phyloP scores from a whole-genome alignment of 2,329 filamentous ascomycete genomes.

The Verticillium klebahnii region DNA sequence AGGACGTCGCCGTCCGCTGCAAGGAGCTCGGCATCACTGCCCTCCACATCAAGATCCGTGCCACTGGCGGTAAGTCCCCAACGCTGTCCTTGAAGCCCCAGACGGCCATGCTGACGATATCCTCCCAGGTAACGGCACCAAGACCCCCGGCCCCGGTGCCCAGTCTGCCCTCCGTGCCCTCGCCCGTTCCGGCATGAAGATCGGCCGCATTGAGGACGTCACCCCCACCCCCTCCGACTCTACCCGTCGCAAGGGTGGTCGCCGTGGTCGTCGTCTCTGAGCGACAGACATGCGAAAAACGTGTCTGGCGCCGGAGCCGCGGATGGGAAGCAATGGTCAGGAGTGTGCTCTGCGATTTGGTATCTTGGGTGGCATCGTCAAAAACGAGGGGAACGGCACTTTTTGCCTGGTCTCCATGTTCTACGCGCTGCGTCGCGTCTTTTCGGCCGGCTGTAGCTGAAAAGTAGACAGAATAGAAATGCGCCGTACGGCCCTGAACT shows the following conservation, averaged over 20 bases:
- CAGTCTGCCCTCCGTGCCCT: constrained; percentile 98
- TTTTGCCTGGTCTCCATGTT: constrained; percentile 57
- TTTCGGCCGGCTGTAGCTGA: constrained; percentile 12
- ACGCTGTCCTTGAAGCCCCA: background rate
- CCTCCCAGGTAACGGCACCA: constrained; percentile 84
- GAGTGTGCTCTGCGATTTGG: constrained; percentile 39
- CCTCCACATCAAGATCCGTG: constrained; percentile 99
- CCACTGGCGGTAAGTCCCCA: constrained; percentile 77
- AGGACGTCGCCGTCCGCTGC: constrained; percentile 89
- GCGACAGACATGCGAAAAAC: constrained; percentile 28
- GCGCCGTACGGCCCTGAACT: constrained; percentile 15
- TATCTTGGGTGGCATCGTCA: constrained; percentile 61
- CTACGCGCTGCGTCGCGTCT: constrained; percentile 25
- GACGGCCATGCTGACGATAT: background rate
- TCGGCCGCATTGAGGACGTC: constrained; percentile 98
- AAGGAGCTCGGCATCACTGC: constrained; percentile 75
- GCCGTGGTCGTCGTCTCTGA: constrained; percentile 99
- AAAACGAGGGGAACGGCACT: constrained; percentile 68
- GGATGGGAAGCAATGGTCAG: constrained; percentile 8
- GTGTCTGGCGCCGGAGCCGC: background rate
- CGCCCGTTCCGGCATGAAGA: constrained; percentile 99
- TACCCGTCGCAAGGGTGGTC: constrained; percentile 99
- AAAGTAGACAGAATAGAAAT: constrained; percentile 16
- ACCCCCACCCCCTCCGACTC: constrained; percentile 99
- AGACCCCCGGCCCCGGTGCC: constrained; percentile 98